These are phyloP conservation scores for Suhomyces sp. DNA, from an alignment of 805 yeast species.

Conservation along the genomic window DNA sequence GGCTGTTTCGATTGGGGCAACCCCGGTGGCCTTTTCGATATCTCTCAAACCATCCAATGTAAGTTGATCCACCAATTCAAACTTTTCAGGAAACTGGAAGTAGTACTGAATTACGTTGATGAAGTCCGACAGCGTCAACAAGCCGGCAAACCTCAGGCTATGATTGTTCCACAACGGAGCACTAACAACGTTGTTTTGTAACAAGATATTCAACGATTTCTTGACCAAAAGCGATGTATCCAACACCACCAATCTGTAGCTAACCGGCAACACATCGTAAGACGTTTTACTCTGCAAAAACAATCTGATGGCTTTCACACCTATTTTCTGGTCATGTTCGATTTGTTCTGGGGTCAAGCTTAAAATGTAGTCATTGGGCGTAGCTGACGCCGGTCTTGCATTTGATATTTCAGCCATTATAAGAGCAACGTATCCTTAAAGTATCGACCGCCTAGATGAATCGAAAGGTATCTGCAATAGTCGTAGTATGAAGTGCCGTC, in stretches of 20 bases:
- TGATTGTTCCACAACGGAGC: conserved; percentile 97
- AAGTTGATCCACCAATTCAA: conserved; percentile 81
- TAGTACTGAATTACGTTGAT: conserved; percentile 94
- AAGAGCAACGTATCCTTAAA: not conserved
- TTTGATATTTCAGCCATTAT: conserved; percentile 21
- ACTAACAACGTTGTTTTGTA: conserved; percentile 91
- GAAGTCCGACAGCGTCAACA: conserved; percentile 87
- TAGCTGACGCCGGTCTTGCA: conserved; percentile 22
- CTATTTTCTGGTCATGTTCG: conserved; percentile 65
- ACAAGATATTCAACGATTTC: conserved; percentile 81
- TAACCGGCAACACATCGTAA: conserved; percentile 94
- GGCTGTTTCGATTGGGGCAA: conserved; percentile 77
- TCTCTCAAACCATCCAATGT: conserved; percentile 82
- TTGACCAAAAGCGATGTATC: conserved; percentile 89
- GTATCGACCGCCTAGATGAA: not conserved
- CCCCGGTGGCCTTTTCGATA: conserved; percentile 85
- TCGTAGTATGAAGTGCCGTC: not conserved
- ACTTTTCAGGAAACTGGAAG: conserved; percentile 82
- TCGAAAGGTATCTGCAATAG: not conserved
- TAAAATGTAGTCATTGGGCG: conserved; percentile 44
- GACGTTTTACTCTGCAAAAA: conserved; percentile 89
- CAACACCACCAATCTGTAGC: conserved; percentile 86
- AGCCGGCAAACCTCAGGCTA: conserved; percentile 88
- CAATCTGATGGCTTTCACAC: conserved; percentile 75
- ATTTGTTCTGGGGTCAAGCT: conserved; percentile 41